phyloP scores from a whole-genome alignment of 257 asterid species.

The Nicotiana knightiana region DNA sequence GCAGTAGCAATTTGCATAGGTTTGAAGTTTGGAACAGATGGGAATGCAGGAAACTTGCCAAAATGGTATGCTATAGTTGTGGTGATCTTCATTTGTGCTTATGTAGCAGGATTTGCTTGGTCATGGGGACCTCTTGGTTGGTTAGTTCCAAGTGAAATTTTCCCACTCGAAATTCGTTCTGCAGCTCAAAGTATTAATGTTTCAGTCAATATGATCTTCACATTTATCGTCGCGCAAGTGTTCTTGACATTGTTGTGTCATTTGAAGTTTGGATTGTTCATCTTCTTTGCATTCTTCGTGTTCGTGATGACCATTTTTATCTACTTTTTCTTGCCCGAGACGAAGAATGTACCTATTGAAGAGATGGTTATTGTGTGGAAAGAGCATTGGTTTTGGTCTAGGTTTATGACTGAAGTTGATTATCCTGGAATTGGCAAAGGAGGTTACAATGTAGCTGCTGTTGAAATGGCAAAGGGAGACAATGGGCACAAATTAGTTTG shows the following conservation, averaged over 20 bases:
- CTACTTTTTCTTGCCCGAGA: constrained; percentile 69
- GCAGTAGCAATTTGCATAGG: constrained; percentile 55
- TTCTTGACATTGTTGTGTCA: constrained; percentile 66
- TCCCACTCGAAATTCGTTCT: constrained; percentile 72
- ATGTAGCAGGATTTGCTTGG: constrained; percentile 77
- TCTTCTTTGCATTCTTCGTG: constrained; percentile 62
- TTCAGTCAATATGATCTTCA: constrained; percentile 70
- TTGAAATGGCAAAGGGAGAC: constrained; percentile 7
- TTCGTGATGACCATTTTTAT: constrained; percentile 54
- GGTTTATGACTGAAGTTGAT: constrained; percentile 37
- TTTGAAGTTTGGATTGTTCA: constrained; percentile 67
- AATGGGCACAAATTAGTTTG: constrained; percentile 20
- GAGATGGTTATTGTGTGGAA: constrained; percentile 78
- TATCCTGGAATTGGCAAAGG: constrained; percentile 16
- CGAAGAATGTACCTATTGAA: constrained; percentile 73
- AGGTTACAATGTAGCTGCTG: neutral
- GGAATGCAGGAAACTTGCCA: constrained; percentile 40
- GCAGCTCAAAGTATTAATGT: constrained; percentile 79
- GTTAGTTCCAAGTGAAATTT: constrained; percentile 83
- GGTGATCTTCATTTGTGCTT: constrained; percentile 59
- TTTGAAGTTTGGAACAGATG: constrained; percentile 53
- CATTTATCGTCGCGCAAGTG: constrained; percentile 56
- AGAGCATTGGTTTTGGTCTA: constrained; percentile 77
- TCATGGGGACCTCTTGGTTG: constrained; percentile 94
- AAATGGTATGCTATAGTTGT: constrained; percentile 67